These are phyloP conservation scores for Rhamnella rubrinervis DNA, from an alignment of 331 rosid genomes.

Conservation along the genomic window DNA sequence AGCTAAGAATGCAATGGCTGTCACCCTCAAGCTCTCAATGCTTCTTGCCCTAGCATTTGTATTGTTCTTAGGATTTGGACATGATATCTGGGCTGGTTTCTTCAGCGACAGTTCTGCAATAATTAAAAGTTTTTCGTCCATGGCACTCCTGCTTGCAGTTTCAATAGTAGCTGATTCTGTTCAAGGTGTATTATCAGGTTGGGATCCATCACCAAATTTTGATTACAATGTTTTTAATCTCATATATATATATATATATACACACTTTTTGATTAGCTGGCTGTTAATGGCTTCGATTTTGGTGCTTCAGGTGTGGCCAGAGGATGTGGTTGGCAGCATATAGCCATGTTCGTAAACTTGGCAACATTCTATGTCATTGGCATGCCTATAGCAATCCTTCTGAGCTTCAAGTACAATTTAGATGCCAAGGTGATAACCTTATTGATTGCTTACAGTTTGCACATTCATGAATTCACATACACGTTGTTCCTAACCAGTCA, in stretches of 20 bases:
- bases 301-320: slow-evolving; percentile 62
- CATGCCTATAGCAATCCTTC: slow-evolving; percentile 54
- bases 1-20: slow-evolving; percentile 76
- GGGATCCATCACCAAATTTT: not conserved
- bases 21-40: slow-evolving; percentile 62
- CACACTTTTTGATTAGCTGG: too few relatives aligned
- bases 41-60: slow-evolving; percentile 50
- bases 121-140: slow-evolving; percentile 56
- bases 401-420: slow-evolving; percentile 56
- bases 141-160: slow-evolving; percentile 62
- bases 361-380: slow-evolving; percentile 66
- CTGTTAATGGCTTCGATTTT: not conserved
- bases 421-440: slow-evolving; percentile 49
- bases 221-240: not conserved
- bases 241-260: not conserved
- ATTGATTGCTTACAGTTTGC: slow-evolving; percentile 4
- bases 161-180: slow-evolving; percentile 63
- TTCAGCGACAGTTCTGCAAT: slow-evolving; percentile 51
- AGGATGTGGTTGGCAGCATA: slow-evolving; percentile 83
- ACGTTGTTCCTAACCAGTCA: not conserved
- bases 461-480: too few relatives aligned
- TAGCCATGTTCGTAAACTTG: slow-evolving; percentile 58
- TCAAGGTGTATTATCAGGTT: slow-evolving; percentile 91
- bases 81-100: slow-evolving; percentile 56
- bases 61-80: slow-evolving; percentile 57